A percentile compares a stretch with the other conserved stretches of the same genome.
Evolutionary conservation across 371 early-diverging fungal genomes (phyloP).

Genomic region (Mucor piriformis): DNA sequence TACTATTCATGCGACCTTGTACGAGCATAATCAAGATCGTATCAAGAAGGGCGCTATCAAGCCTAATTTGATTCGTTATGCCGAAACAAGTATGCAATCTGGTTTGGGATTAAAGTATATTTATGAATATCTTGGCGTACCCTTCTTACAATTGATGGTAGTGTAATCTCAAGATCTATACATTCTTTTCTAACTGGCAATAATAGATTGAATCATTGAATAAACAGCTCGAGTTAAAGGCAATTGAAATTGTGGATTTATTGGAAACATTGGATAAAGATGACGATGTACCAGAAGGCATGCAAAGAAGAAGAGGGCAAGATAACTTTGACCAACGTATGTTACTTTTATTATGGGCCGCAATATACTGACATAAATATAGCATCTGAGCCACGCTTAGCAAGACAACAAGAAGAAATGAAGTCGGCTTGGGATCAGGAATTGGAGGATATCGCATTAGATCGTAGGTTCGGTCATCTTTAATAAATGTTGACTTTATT

Average conservation of each 20-base stretch:
- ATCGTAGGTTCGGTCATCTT: conserved; percentile 27
- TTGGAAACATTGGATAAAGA: conserved; percentile 33
- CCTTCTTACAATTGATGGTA: conserved; percentile 67
- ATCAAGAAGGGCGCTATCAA: conserved; percentile 48
- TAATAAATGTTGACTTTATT: not conserved
- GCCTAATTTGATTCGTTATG: conserved; percentile 64
- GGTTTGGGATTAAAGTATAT: conserved; percentile 68
- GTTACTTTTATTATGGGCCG: not conserved
- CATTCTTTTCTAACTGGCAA: not conserved
- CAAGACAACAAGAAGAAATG: conserved; percentile 40
- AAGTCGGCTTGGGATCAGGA: conserved; percentile 47
- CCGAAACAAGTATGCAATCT: conserved; percentile 62
- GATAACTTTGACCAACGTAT: conserved; percentile 53
- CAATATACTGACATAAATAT: not conserved
- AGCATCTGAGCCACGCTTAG: conserved; percentile 42
- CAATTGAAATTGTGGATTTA: conserved; percentile 43
- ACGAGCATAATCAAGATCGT: conserved; percentile 47
- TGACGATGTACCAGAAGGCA: conserved; percentile 43
- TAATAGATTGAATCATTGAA: conserved; percentile 57
- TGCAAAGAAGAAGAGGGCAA: conserved; percentile 43
- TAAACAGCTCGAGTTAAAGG: conserved; percentile 56
- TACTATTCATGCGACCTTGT: conserved; percentile 44
- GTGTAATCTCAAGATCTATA: not conserved
- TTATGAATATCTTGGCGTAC: conserved; percentile 64
- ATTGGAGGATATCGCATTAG: conserved; percentile 37